Conservation (phyloP, 768 basidiomycete species). For the Tricholoma furcatifolium region DNA sequence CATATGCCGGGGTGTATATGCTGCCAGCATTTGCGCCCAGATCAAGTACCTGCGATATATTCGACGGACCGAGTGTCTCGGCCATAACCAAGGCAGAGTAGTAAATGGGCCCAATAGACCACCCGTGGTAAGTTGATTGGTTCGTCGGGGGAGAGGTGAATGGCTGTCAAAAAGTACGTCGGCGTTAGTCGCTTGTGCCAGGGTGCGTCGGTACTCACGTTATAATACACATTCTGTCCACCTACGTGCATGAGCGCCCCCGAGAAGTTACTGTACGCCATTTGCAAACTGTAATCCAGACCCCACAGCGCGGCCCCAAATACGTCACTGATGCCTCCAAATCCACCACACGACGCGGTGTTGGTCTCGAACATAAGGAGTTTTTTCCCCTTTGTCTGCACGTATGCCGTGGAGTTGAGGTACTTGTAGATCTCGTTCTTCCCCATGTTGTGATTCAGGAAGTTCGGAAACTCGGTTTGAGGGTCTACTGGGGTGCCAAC, state of each 20-base stretch:
- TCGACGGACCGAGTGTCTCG: slow-evolving; percentile 66
- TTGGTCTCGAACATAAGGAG: slow-evolving; percentile 71
- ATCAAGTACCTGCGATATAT: slow-evolving; percentile 65
- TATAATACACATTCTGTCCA: slow-evolving; percentile 63
- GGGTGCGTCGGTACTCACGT: slow-evolving; percentile 31
- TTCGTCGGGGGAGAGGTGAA: too few relatives aligned
- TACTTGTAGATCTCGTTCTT: slow-evolving; percentile 50
- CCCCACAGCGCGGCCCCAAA: slow-evolving; percentile 65
- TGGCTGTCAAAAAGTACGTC: too few relatives aligned
- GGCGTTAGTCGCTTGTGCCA: slow-evolving; percentile 16
- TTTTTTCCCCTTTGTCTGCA: slow-evolving; percentile 38
- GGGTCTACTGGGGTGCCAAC: slow-evolving; percentile 36
- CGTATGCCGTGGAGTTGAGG: slow-evolving; percentile 43
- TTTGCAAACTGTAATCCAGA: slow-evolving; percentile 55
- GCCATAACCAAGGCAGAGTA: slow-evolving; percentile 71
- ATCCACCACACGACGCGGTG: slow-evolving; percentile 67
- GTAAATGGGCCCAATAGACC: slow-evolving; percentile 30
- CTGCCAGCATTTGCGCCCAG: slow-evolving; percentile 41
- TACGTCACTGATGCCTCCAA: slow-evolving; percentile 56
- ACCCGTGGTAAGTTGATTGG: too few relatives aligned
- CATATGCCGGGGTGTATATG: slow-evolving; percentile 63
- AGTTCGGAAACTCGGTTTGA: slow-evolving; percentile 49
- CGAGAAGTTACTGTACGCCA: slow-evolving; percentile 53
- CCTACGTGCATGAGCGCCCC: slow-evolving; percentile 53
- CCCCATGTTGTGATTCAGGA: slow-evolving; percentile 59